Evolutionary conservation across 495 filamentous ascomycete species (phyloP), one percentile per base, ranked within the genome.

Genomic region (Neurospora sp.): DNA sequence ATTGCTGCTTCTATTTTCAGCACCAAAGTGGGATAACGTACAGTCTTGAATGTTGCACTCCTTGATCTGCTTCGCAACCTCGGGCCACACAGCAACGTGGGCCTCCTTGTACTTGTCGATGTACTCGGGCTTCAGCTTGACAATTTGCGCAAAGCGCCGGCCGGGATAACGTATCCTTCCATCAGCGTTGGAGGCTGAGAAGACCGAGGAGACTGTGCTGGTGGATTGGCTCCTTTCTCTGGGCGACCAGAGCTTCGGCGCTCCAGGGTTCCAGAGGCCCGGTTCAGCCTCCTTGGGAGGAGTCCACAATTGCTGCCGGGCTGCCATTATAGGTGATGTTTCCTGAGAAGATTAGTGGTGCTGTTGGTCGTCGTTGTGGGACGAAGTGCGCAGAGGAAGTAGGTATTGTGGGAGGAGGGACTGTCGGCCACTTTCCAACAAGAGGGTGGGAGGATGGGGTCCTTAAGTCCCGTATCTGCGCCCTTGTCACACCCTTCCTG

Each of bases 21-120:
- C 5, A 36, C 37, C 15, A 37, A 71, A 54, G 45, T 73, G 59
- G 31, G 28, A 45, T 1, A 1, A 78, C 85, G 36, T 83, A 92
- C 90, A 93, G 76, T 93, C 92, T 45, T 82, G 80, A 72, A 94
- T 94, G 76, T 90, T 90, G 79, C 88, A 92, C 59, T 89, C 88
- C 76, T 88, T 87, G 77, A 94, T 92, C 80, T 92, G 89, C 79
- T 88, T 84, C 71, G 92, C 80, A 3, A 94, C 90, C 75, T 92
- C 90, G 2, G 91, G 91, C 92, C 92, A 94, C 1, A 92, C 91
- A 13, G 86, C 85, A 4, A 88, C 88, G 74, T 93, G 92, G 72
- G 88, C 88, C 80, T 91, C 85, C 77, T 92, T 94, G 81, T 94
- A 94, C 69, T 87, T 85, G 24, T 85, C 85, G 17, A 89, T 79